These are phyloP conservation scores for Kregervanrija fluxuum DNA, from an alignment of 805 yeast species.

Conservation along the genomic window DNA sequence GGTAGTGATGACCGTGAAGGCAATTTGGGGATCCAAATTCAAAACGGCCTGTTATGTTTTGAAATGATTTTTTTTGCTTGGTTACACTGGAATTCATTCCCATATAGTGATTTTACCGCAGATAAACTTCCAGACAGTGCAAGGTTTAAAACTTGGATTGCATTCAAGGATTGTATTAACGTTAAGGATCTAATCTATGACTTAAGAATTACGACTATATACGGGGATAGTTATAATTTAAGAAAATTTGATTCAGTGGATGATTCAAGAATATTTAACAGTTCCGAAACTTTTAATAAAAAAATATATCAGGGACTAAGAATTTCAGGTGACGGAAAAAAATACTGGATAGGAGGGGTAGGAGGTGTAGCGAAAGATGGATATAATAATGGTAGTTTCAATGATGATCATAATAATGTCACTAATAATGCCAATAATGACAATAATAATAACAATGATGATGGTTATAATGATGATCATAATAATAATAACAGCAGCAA, in stretches of 20 bases:
- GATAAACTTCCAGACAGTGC: slow-evolving; percentile 60
- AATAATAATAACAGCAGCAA: slow-evolving; percentile 1
- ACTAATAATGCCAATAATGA: slow-evolving; percentile 1
- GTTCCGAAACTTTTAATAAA: slow-evolving; percentile 42
- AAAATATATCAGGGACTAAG: slow-evolving; percentile 79
- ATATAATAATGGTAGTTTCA: not conserved
- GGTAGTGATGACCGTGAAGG: slow-evolving; percentile 25
- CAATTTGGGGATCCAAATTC: slow-evolving; percentile 48
- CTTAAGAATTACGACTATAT: slow-evolving; percentile 56
- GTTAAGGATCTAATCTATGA: slow-evolving; percentile 74
- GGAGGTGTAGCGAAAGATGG: slow-evolving; percentile 9
- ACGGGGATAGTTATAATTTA: slow-evolving; percentile 73
- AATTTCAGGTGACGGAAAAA: slow-evolving; percentile 70
- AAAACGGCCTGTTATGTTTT: slow-evolving; percentile 70
- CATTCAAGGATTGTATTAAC: slow-evolving; percentile 72
- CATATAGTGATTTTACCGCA: slow-evolving; percentile 63
- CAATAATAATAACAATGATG: not conserved
- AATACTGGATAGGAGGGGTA: slow-evolving; percentile 82
- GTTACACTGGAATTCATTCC: slow-evolving; percentile 84
- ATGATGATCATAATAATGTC: not conserved
- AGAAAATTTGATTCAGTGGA: slow-evolving; percentile 75
- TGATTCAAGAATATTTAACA: slow-evolving; percentile 18
- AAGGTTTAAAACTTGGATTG: slow-evolving; percentile 51
- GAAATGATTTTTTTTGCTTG: slow-evolving; percentile 83
- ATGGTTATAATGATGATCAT: slow-evolving; percentile 10